These are phyloP conservation scores for Silybum marianum DNA, from an alignment of 129 eudicot species.

Conservation along the genomic window DNA sequence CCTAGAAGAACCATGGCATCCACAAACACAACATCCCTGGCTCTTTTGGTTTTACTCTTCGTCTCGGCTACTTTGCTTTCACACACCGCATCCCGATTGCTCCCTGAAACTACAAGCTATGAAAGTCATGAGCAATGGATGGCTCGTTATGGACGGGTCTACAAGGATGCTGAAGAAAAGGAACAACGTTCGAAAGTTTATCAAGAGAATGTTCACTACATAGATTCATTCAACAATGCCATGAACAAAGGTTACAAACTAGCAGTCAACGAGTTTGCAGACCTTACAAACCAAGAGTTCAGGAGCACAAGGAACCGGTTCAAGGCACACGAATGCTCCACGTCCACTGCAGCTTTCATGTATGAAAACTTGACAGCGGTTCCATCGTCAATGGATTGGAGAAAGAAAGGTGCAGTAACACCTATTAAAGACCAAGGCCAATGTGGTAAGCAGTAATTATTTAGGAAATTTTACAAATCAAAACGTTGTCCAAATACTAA, in stretches of 20 bases:
- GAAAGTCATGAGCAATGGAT: slow-evolving; percentile 36
- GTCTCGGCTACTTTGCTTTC: slow-evolving; percentile 14
- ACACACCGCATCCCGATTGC: slow-evolving; percentile 20
- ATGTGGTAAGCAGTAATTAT: slow-evolving; percentile 32
- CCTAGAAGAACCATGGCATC: neutral
- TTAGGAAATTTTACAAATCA: neutral
- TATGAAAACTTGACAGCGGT: slow-evolving; percentile 21
- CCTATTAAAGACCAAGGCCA: slow-evolving; percentile 45
- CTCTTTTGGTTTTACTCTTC: neutral
- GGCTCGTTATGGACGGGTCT: slow-evolving; percentile 35
- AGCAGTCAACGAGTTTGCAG: slow-evolving; percentile 25
- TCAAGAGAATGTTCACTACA: slow-evolving; percentile 17
- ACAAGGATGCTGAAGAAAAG: slow-evolving; percentile 18
- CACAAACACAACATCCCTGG: neutral
- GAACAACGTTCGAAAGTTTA: slow-evolving; percentile 15
- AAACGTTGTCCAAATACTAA: neutral
- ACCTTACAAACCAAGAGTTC: slow-evolving; percentile 31
- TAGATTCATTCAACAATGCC: slow-evolving; percentile 18
- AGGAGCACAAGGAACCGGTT: slow-evolving; percentile 12
- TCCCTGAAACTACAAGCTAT: slow-evolving; percentile 12
- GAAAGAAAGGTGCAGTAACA: slow-evolving; percentile 23
- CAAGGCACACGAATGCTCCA: slow-evolving; percentile 26
- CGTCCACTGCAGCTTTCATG: slow-evolving; percentile 7
- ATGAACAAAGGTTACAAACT: slow-evolving; percentile 7
- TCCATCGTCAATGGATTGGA: slow-evolving; percentile 34